Percentiles rank a stretch among this genome's conserved stretches.
phyloP scores from a whole-genome alignment of 2,329 filamentous ascomycete species.

The Pseudomassariella vexata region DNA sequence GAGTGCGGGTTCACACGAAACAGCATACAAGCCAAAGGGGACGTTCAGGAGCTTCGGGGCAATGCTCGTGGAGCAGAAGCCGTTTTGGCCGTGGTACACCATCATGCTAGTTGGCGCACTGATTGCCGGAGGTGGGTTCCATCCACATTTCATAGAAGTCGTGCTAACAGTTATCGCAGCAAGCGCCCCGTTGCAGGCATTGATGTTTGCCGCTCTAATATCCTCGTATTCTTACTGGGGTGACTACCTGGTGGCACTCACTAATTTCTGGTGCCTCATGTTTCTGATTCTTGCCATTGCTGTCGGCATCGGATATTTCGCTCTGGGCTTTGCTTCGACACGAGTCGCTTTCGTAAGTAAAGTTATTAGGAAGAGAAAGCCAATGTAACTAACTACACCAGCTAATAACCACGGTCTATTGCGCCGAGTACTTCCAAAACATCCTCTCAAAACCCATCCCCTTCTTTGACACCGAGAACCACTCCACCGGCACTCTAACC shows the following conservation, averaged over 20 bases:
- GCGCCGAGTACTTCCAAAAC: constrained; percentile 54
- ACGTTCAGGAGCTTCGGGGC: constrained; percentile 20
- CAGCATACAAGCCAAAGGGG: constrained; percentile 13
- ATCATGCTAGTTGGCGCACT: constrained; percentile 21
- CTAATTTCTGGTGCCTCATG: constrained; percentile 61
- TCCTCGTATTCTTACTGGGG: constrained; percentile 21
- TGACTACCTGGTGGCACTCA: constrained; percentile 14
- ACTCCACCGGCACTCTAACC: constrained; percentile 54
- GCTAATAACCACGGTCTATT: constrained; percentile 47
- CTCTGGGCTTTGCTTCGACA: constrained; percentile 39
- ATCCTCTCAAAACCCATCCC: constrained; percentile 51
- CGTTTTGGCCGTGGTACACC: constrained; percentile 20
- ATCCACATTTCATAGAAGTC: neutral
- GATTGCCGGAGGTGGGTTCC: constrained; percentile 27
- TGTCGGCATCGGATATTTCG: constrained; percentile 48
- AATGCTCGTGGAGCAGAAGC: constrained; percentile 21
- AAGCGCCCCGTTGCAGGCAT: constrained; percentile 46
- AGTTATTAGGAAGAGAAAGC: neutral
- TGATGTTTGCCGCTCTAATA: constrained; percentile 49
- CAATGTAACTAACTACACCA: constrained; percentile 9
- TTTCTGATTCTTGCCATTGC: constrained; percentile 53
- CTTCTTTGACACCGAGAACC: constrained; percentile 56
- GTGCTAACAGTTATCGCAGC: constrained; percentile 22
- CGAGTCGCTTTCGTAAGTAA: constrained; percentile 34
- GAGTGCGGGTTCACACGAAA: constrained; percentile 2